A percentile compares a stretch with the other conserved stretches of the same genome.
Evolutionary conservation across 1,139 yeast species (phyloP).

Genomic region (Hyphopichia fennica): DNA sequence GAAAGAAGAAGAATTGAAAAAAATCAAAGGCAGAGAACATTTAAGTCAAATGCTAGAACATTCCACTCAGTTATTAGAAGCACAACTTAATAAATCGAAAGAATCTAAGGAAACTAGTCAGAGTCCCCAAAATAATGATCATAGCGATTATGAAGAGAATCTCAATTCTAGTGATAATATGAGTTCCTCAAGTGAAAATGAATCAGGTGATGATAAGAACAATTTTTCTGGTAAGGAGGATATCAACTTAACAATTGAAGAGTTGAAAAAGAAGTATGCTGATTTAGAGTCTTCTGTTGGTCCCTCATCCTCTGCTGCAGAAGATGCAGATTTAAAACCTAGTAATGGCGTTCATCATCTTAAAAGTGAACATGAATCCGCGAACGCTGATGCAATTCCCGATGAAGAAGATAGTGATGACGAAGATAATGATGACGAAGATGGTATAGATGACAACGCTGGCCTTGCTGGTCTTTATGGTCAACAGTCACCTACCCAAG

Average conservation of each 20-base stretch:
- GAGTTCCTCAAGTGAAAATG: constrained; percentile 23
- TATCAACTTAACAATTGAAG: constrained; percentile 61
- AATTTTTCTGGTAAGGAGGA: constrained; percentile 14
- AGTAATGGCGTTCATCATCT: constrained; percentile 8
- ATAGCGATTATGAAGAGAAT: constrained; percentile 20
- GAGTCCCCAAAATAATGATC: constrained; percentile 7
- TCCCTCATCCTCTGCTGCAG: constrained; percentile 7
- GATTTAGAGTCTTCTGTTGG: constrained; percentile 29
- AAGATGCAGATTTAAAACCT: constrained; percentile 11
- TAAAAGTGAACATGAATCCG: constrained; percentile 10
- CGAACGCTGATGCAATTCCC: constrained; percentile 4
- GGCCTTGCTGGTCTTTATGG: constrained; percentile 39
- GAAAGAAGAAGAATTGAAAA: constrained; percentile 69
- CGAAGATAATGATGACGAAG: constrained; percentile 17
- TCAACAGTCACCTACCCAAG: constrained; percentile 8
- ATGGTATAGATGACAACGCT: constrained; percentile 18
- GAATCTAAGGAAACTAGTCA: constrained; percentile 11
- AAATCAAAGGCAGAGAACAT: constrained; percentile 81
- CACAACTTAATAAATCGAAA: constrained; percentile 57
- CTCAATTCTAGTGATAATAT: constrained; percentile 14
- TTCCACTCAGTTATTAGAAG: constrained; percentile 85
- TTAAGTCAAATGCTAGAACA: constrained; percentile 87
- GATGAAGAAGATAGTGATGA: constrained; percentile 8
- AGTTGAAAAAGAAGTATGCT: constrained; percentile 65
- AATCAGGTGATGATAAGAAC: constrained; percentile 18